Conservation (phyloP, 345 rosid genomes). For the Triadica sebifera region DNA sequence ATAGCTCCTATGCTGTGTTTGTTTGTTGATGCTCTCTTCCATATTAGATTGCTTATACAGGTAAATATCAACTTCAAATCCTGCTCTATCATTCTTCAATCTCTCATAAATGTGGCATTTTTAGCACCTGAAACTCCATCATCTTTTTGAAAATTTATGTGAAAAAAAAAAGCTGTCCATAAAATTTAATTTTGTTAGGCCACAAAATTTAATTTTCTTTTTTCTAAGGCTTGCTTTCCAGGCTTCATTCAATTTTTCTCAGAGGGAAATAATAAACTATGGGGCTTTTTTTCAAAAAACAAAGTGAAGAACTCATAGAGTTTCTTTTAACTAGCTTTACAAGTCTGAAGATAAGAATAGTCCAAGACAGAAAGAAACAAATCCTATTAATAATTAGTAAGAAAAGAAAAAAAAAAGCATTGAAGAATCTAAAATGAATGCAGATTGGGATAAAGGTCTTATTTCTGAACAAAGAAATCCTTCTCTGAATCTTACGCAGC, state of each 20-base stretch:
- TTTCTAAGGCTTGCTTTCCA: background rate
- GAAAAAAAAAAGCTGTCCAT: too few species aligned
- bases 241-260: constrained; percentile 1
- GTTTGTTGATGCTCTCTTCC: background rate
- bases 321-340: background rate
- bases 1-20: background rate
- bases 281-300: background rate
- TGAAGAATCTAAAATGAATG: background rate
- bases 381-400: background rate
- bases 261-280: background rate
- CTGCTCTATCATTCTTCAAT: background rate
- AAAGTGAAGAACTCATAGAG: background rate
- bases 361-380: constrained; percentile 17
- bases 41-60: background rate
- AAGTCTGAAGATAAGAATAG: constrained; percentile 1
- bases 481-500: background rate
- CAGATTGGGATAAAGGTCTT: background rate
- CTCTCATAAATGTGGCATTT: constrained; percentile 5
- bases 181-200: too few species aligned
- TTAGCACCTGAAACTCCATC: constrained; percentile 13
- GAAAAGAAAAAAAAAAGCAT: background rate
- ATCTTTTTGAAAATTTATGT: background rate
- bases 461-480: background rate
- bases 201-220: background rate
- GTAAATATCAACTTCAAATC: background rate